Evolutionary conservation across 805 yeast species (phyloP).

Genomic region (Monosporozyma solicola): DNA sequence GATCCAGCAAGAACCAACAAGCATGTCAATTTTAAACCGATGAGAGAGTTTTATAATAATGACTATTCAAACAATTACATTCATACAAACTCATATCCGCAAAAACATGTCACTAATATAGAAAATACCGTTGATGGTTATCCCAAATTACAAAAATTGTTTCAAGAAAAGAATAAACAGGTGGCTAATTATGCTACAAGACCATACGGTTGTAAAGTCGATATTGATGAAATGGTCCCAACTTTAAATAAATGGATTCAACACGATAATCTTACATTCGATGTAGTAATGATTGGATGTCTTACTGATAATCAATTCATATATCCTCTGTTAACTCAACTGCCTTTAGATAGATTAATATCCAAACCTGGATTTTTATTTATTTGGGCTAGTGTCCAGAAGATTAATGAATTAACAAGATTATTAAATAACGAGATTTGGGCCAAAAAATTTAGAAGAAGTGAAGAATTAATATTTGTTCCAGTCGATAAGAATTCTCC

Average conservation of each 20-base stretch:
- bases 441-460: conserved; percentile 70
- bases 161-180: conserved; percentile 56
- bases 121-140: conserved; percentile 69
- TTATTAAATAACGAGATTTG: conserved; percentile 44
- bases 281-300: conserved; percentile 88
- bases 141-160: conserved; percentile 67
- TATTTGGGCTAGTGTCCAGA: conserved; percentile 77
- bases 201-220: conserved; percentile 58
- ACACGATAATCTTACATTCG: conserved; percentile 55
- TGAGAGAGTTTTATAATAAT: conserved; percentile 39
- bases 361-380: conserved; percentile 81
- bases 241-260: conserved; percentile 54
- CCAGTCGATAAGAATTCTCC: conserved; percentile 60
- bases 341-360: conserved; percentile 67
- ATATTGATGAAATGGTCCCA: conserved; percentile 44
- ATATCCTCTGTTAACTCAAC: conserved; percentile 47
- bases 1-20: conserved; percentile 3
- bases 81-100: conserved; percentile 56
- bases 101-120: conserved; percentile 54
- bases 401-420: conserved; percentile 53
- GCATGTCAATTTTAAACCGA: conserved; percentile 20
- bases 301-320: conserved; percentile 65
- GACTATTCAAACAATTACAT: conserved; percentile 67
- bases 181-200: conserved; percentile 42
- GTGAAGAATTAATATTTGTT: conserved; percentile 81